phyloP scores from a whole-genome alignment of 139 green algal genomes.

The Auxenochlorella protothecoides region DNA sequence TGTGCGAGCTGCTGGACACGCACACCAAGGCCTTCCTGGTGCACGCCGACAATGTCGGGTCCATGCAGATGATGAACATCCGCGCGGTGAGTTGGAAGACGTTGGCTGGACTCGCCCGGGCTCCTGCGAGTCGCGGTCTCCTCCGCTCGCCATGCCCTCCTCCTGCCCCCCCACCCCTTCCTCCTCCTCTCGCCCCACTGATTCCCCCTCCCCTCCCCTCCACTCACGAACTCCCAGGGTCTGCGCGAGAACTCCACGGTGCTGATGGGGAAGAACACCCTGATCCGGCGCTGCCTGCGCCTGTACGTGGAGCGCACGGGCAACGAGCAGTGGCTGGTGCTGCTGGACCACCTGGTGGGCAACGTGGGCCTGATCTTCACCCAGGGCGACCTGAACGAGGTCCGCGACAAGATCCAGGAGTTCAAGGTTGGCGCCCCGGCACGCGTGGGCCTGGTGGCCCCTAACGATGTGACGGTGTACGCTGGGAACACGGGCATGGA shows the following conservation, averaged over 20 bases:
- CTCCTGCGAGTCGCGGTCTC: too few species aligned
- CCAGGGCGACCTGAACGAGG: slow-evolving; percentile 54
- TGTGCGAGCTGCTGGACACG: slow-evolving; percentile 66
- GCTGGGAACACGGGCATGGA: slow-evolving; percentile 92
- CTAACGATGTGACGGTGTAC: slow-evolving; percentile 80
- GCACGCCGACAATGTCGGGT: slow-evolving; percentile 98
- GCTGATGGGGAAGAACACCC: slow-evolving; percentile 99
- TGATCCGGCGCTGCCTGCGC: slow-evolving; percentile 94
- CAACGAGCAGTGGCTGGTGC: slow-evolving; percentile 71
- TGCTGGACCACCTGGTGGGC: slow-evolving; percentile 84
- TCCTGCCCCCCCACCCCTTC: too few species aligned
- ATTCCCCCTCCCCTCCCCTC: neutral
- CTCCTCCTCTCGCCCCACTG: neutral
- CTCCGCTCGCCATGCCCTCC: too few species aligned
- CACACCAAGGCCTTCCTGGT: slow-evolving; percentile 87
- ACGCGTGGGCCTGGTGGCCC: slow-evolving; percentile 80
- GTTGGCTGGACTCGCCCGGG: too few species aligned
- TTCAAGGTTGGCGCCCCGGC: slow-evolving; percentile 88
- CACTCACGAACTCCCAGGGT: slow-evolving; percentile 33
- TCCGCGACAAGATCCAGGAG: slow-evolving; percentile 77
- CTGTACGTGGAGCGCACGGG: slow-evolving; percentile 84
- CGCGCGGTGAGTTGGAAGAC: slow-evolving; percentile 49
- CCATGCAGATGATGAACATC: slow-evolving; percentile 97
- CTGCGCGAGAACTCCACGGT: slow-evolving; percentile 78
- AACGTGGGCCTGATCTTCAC: slow-evolving; percentile 99